Evolutionary conservation across 345 rosid genomes (phyloP).

Genomic region (Hibiscus syriacus): DNA sequence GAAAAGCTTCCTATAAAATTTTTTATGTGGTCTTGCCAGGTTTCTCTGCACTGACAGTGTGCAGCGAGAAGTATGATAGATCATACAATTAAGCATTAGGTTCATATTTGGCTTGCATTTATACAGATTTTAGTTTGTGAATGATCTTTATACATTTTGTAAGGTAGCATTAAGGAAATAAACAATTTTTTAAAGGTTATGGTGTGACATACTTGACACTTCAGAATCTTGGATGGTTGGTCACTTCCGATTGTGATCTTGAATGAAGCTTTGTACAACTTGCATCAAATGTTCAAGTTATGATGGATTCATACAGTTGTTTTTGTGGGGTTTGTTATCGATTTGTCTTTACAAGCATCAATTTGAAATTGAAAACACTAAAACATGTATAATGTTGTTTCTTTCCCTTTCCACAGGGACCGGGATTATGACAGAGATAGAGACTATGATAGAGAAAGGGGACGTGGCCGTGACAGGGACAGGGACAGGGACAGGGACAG

Average conservation of each 20-base stretch:
- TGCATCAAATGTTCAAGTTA: not conserved
- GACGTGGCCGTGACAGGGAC: constrained; percentile 19
- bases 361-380: not conserved
- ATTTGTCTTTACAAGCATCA: not conserved
- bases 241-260: not conserved
- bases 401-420: constrained; percentile 34
- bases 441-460: constrained; percentile 49
- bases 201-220: not conserved
- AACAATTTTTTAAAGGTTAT: not conserved
- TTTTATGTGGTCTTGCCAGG: constrained; percentile 70
- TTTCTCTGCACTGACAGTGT: constrained; percentile 98
- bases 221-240: not conserved
- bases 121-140: not conserved
- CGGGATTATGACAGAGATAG: constrained; percentile 52
- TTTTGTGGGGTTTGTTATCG: not conserved
- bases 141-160: not conserved
- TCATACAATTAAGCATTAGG: constrained; percentile 37
- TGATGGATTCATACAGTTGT: not conserved
- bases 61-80: constrained; percentile 98
- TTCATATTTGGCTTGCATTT: not conserved
- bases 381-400: not conserved
- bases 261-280: not conserved
- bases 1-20: constrained; percentile 69
- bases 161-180: not conserved
- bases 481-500: constrained; percentile 20